Base-by-base conservation (phyloP, 768 basidiomycete genomes). In the Boletus coccyginus region DNA sequence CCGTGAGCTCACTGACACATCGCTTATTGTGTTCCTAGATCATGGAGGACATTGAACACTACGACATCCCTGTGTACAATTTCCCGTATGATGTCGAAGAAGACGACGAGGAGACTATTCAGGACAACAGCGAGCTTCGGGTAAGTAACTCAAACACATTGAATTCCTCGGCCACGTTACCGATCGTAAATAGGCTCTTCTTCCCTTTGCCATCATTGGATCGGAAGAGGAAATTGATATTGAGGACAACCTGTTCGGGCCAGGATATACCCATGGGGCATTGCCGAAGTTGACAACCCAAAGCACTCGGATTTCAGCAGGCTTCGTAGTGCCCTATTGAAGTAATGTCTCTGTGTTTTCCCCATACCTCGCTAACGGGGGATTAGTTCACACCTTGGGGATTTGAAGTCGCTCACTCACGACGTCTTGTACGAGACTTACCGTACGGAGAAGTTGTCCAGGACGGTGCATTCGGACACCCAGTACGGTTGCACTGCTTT, bases 11-110 rank as follows among this genome's bases (percentile, higher is more conserved):
- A 46, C 6, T 52, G 14, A 41, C 17, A 5, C 39, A 43, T 39
- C n/a, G 54, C 55, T 62, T 11, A 63, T n/a, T 14, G 5, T 21
- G 10, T 45, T 3, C 36, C 1, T 62, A 97, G 94, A 87, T 99
- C 66, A 99, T 98, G 96, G 96, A 99, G 74, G 97, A 99, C 70
- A 99, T 99, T 64, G 96, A 98, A 67, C 84, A 98, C 78, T 98
- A 98, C 68, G 88, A 90, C 62, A 98, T 99, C 64, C 97, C 97
- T 6, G 89, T 98, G 40, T 98, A 98, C 81, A 98, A 98, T 78
- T 99, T 99, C 82, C 97, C 97, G 0, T 99, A 98, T 71, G 97
- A 98, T 63, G 88, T 96, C 8, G 97, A 99, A 73, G 97, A 99
- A 73, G 97, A 99, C 68, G 97, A 99, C 68, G 95, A 98, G 68